Base-by-base conservation (phyloP, 495 filamentous ascomycete species). In the Aspergillus sparsus region DNA sequence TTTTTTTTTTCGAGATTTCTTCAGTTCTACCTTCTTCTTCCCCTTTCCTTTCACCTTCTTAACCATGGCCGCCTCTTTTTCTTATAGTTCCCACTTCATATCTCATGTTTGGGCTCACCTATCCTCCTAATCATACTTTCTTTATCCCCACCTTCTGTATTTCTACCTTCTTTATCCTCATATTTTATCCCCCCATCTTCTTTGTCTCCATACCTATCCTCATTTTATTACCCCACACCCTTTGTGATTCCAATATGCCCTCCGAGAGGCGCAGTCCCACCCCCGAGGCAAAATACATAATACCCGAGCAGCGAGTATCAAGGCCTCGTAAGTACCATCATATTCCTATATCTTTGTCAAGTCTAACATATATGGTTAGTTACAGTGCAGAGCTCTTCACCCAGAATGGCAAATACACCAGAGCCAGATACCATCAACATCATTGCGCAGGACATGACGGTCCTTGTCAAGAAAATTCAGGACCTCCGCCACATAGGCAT, bases 401-500 rank as follows among this genome's bases (percentile, higher is more conserved):
- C 35, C 32, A 62, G 36, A 31, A 62, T 62, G 64, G 34, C 42
- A 12, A n/a, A 8, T 12, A 31, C 27, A 8, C n/a, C 55, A 33
- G 36, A 32, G 6, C 34, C 45, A 47, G 60, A 68, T 31, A 51
- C 67, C 0, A 62, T 83, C 0, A 66, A 77, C 3, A 16, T 71
- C 0, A 58, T 82, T 18, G 64, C 70, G 0, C 54, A 73, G 2
- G 73, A 76, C 8, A 79, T 83, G 62, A 75, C 74, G 34, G 57
- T 57, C 2, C 61, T 83, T 5, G 74, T 83, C 0, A 74, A 68
- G n/a, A 75, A 71, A n/a, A 77, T 83, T 0, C 77, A 80, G 55
- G 71, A 74, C 15, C 63, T 83, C 0, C 70, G 77, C 8, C 72
- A 80, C 36, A 63, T 83, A 2, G 80, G 80, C 0, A 79, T 83